These are phyloP conservation scores for Leucoagaricus sp. DNA, from an alignment of 1,284 basidiomycete genomes.

Conservation along the genomic window DNA sequence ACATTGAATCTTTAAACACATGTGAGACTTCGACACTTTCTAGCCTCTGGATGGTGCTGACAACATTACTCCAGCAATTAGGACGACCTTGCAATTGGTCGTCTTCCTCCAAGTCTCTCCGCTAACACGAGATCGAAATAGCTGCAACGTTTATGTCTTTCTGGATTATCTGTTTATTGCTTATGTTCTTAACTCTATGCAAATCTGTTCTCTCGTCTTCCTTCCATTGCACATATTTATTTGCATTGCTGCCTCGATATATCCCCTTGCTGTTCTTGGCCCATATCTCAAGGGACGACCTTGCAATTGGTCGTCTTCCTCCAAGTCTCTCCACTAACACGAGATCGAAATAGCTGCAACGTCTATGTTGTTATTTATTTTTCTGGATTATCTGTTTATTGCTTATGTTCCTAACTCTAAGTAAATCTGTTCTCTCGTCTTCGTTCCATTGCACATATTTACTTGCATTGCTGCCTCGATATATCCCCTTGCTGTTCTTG, in stretches of 20 bases:
- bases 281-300: no score
- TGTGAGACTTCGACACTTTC: neutral
- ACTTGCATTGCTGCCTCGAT: no score
- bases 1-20: neutral
- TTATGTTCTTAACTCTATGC: neutral
- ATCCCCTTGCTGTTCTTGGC: no score
- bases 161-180: no score
- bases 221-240: neutral
- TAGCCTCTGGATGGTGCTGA: no score
- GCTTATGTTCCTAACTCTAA: no score
- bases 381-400: no score
- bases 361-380: no score
- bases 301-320: neutral
- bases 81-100: neutral
- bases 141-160: no score
- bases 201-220: neutral
- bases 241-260: no score
- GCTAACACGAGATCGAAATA: neutral
- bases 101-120: neutral
- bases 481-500: no score
- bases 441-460: neutral
- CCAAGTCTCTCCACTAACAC: neutral
- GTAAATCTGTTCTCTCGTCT: neutral
- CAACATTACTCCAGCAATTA: no score
- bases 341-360: neutral